Evolutionary conservation across 2,329 filamentous ascomycete species (phyloP), one percentile per base, ranked within the genome.

Genomic region (Teratosphaeria destructans): DNA sequence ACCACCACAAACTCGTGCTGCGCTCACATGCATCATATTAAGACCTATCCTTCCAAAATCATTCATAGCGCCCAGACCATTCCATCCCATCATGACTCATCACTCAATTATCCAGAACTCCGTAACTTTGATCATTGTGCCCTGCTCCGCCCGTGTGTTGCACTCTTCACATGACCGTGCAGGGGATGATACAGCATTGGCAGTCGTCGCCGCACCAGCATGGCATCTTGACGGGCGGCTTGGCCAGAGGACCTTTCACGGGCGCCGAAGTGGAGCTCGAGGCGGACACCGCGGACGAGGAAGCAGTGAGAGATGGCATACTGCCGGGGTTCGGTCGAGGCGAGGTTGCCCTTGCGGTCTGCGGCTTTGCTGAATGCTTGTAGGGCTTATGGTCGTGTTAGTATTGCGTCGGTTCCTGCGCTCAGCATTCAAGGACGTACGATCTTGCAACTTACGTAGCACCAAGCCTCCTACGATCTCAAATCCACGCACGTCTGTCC

Each of bases 201-300:
- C 67, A 69, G 54, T 66, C 63, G 35, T 68, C 66, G 47, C 70
- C 70, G 55, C 70, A 72, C 70, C 70, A 72, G 64, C 70, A 72
- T 35, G 68, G 68, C 49, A 69, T 62, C 61, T 70, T 71, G 60
- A 70, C 63, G 8, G 64, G 63, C n/a, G 65, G 64, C 16, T 64
- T 65, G 16, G 62, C 56, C 55, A 63, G 59, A 27, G 64, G 61
- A 27, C 61, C 58, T 29, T 64, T 66, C 14, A 59, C 59, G n/a
- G 63, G 61, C 14, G 66, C 58, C 7, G 62, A 59, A 29, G 63
- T 58, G 10, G 65, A 64, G 55, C 61, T 57, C 23, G 58, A 55
- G 3, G 58, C 19, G 14, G 37, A 34, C 27, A 55, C 14, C 27
- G 58, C 14, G 35, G 54, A 35, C 29, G 34, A 52, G 55, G 32